phyloP scores from a whole-genome alignment of 1,284 basidiomycete genomes.

The Rhodotorula sp. region DNA sequence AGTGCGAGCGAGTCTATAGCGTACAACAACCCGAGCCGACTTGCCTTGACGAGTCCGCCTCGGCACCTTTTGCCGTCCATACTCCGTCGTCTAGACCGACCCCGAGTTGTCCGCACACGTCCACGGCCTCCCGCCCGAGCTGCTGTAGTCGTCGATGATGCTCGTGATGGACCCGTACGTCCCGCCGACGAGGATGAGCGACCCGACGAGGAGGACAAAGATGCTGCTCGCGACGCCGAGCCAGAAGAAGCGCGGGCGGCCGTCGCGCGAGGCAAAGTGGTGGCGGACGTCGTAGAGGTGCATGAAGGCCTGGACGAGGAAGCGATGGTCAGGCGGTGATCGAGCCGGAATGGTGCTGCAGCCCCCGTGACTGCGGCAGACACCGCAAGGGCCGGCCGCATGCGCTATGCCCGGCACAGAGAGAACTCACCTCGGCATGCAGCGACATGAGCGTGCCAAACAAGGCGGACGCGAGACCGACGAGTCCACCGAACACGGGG shows the following conservation, averaged over 20 bases:
- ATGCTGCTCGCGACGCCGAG: not conserved
- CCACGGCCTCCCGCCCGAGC: not conserved
- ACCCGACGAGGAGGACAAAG: conserved; percentile 2
- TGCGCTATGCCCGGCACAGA: not conserved
- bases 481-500: conserved; percentile 25
- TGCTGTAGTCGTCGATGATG: conserved; percentile 11
- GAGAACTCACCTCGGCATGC: not conserved
- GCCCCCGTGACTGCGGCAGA: not conserved
- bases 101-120: conserved; percentile 25
- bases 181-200: not conserved
- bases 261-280: not conserved
- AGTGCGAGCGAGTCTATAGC: no score
- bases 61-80: not conserved
- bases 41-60: no score
- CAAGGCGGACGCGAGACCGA: conserved; percentile 28
- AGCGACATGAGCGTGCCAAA: conserved; percentile 5
- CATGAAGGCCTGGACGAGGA: conserved; percentile 2
- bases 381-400: not conserved
- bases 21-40: no score
- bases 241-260: not conserved
- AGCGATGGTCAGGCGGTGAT: no score
- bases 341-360: not conserved
- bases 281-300: conserved; percentile 21
- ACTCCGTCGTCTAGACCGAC: not conserved
- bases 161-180: conserved; percentile 17